Conservation (phyloP, 2,329 filamentous ascomycete species). For the Fusarium longipes region DNA sequence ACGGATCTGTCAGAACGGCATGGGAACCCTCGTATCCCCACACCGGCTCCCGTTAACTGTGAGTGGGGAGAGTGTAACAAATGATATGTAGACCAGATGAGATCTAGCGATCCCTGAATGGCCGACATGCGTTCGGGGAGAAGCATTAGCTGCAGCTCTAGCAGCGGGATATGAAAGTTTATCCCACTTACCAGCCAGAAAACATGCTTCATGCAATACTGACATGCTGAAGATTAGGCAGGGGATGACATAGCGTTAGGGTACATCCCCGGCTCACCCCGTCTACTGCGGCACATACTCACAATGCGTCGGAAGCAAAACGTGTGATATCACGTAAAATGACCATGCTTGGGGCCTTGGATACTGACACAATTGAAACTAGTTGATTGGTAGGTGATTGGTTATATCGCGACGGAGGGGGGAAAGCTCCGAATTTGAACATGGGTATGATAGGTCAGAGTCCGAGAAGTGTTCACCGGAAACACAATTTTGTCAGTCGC, state of each 20-base stretch:
- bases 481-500: too few species aligned
- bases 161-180: slow-evolving; percentile 9
- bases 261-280: neutral
- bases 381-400: slow-evolving; percentile 15
- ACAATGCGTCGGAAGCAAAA: slow-evolving; percentile 13
- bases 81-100: slow-evolving; percentile 26
- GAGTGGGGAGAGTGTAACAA: slow-evolving; percentile 17
- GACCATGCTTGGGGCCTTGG: slow-evolving; percentile 1
- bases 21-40: slow-evolving; percentile 22
- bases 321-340: slow-evolving; percentile 20
- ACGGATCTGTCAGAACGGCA: slow-evolving; percentile 15
- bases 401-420: slow-evolving; percentile 24
- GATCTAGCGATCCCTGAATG: slow-evolving; percentile 30
- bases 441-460: slow-evolving; percentile 24
- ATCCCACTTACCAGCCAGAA: slow-evolving; percentile 2
- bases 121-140: slow-evolving; percentile 20
- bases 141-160: slow-evolving; percentile 28
- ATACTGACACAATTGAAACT: slow-evolving; percentile 15
- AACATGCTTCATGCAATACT: neutral
- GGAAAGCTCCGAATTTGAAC: slow-evolving; percentile 22
- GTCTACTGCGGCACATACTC: slow-evolving; percentile 8
- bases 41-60: slow-evolving; percentile 6
- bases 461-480: slow-evolving; percentile 17
- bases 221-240: slow-evolving; percentile 9
- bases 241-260: slow-evolving; percentile 2